These are phyloP conservation scores for Isatis lusitanica DNA, from an alignment of 441 rosid species.

Conservation along the genomic window DNA sequence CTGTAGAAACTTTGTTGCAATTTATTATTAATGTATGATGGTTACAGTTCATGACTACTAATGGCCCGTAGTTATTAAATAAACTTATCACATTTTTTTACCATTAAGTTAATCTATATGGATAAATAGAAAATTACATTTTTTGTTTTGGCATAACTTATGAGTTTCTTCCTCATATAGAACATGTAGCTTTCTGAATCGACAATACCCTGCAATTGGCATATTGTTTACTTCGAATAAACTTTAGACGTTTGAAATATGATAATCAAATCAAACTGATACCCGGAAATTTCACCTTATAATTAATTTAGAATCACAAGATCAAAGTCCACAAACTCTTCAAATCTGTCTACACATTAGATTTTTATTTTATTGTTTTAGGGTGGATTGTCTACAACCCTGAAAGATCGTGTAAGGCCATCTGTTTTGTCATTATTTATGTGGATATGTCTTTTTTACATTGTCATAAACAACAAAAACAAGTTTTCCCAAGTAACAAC, in stretches of 20 bases:
- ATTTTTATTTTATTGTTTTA: background rate
- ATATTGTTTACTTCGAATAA: constrained; percentile 7
- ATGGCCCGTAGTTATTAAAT: background rate
- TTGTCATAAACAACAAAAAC: background rate
- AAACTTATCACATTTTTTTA: background rate
- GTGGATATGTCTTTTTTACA: background rate
- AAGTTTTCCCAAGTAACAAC: background rate
- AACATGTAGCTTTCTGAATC: constrained; percentile 1
- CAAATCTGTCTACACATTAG: constrained; percentile 23
- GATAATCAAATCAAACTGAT: constrained; percentile 4
- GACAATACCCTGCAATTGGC: constrained; percentile 5
- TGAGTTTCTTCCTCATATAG: background rate
- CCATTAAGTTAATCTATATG: background rate
- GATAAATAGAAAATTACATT: background rate
- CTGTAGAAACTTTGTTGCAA: background rate
- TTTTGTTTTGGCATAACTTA: background rate
- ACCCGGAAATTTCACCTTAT: background rate
- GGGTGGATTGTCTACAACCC: background rate
- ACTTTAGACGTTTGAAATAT: background rate
- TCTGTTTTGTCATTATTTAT: constrained; percentile 23
- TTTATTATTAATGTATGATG: constrained; percentile 9
- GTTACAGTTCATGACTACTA: background rate
- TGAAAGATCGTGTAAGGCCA: constrained; percentile 3
- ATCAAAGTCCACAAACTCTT: constrained; percentile 22
- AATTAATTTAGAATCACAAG: background rate